Percentiles rank a stretch among this genome's conserved stretches.
phyloP scores from a whole-genome alignment of 345 rosid species.

The Gossypium ekmanianum region DNA sequence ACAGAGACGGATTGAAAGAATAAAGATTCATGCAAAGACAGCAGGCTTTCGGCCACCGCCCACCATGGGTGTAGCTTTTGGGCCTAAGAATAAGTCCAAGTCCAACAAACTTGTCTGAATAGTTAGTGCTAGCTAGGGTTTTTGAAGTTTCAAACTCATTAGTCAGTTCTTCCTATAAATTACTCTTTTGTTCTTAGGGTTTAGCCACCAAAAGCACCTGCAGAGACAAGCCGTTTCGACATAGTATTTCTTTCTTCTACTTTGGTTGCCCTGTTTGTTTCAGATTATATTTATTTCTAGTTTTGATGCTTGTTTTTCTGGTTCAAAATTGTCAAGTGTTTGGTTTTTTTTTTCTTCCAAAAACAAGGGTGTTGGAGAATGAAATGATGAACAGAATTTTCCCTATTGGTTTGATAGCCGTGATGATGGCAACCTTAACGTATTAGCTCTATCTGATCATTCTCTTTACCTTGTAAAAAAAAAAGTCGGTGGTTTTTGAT shows the following conservation, averaged over 20 bases:
- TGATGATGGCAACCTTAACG: conserved; percentile 15
- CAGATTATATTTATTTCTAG: neutral
- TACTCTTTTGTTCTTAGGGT: neutral
- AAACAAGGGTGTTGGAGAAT: neutral
- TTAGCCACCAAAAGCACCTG: neutral
- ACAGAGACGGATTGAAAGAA: too few relatives aligned
- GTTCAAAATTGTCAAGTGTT: neutral
- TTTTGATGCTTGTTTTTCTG: neutral
- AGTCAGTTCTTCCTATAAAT: neutral
- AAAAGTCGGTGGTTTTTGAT: neutral
- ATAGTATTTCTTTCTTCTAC: neutral
- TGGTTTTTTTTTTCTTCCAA: neutral
- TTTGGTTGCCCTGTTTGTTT: neutral
- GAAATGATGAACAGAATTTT: conserved; percentile 10
- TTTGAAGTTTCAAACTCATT: neutral
- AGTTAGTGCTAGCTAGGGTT: neutral
- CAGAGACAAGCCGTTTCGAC: neutral
- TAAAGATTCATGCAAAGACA: too few relatives aligned
- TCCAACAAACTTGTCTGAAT: neutral
- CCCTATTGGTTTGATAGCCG: conserved; percentile 26
- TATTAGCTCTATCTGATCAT: conserved; percentile 19
- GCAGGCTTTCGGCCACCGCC: too few relatives aligned
- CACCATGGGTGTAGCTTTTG: neutral
- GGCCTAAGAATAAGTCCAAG: neutral
- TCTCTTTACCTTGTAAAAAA: neutral